Base-by-base conservation (phyloP, 2,329 filamentous ascomycete species). In the Botrytis squamosa region DNA sequence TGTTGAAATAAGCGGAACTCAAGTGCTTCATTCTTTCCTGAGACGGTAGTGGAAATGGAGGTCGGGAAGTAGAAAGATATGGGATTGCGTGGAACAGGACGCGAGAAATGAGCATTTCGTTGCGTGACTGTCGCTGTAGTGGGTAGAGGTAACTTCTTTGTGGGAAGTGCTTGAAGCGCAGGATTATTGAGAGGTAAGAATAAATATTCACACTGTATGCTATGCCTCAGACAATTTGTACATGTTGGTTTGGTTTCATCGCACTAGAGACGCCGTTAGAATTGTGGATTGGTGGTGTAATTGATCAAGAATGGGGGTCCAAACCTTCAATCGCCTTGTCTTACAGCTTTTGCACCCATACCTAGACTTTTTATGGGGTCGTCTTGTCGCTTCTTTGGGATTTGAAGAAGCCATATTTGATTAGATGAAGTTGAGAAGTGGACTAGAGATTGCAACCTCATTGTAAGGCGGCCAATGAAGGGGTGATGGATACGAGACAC, bases 271-370 rank as follows among this genome's bases (percentile, higher is more conserved):
- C 3, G 18, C 7, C 25, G 18, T 65, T 29, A 67, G 36, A 22
- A 63, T 49, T 9, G 18, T 2, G 25, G 6, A 1, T 36, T 20
- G 44, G 10, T 29, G 49, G 25, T 49, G 7, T 25, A 18, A 33
- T 33, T 16, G 3, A 16, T 12, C 20, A 42, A 62, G 16, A 46
- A 57, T 44, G 57, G 57, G 22, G 29, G 52, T 22, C 9, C 46
- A 25, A 40, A 67, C 62, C 40, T 67, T 72, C 6, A 33, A n/a
- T 46, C 70, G 49, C 66, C n/a, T 52, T 57, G 49, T n/a, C 25
- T 72, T 72, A 38, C 62, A 72, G 49, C 64, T 59, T 65, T 67
- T 66, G n/a, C 70, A 72, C 20, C 62, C 62, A 14, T 72, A 72
- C n/a, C 70, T 62, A 46, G 62, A 67, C 33, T 72, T 72, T 57